phyloP scores from a whole-genome alignment of 805 yeast genomes.

The Yamadazyma philogaea region DNA sequence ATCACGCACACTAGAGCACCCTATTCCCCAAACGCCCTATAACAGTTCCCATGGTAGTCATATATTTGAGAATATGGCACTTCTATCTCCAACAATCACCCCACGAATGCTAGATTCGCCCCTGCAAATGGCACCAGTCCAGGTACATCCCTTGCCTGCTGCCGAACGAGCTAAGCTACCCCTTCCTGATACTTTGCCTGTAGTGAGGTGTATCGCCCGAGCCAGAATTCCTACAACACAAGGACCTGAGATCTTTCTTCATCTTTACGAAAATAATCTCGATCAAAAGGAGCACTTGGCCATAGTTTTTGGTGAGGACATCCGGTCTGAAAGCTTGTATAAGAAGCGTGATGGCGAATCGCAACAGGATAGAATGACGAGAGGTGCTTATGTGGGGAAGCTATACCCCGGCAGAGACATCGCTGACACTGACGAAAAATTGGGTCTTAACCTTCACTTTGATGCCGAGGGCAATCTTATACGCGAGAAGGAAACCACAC shows the following conservation, averaged over 20 bases:
- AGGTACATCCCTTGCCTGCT: conserved; percentile 18
- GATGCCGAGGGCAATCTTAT: conserved; percentile 30
- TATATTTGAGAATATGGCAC: conserved; percentile 20
- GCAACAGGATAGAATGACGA: conserved; percentile 92
- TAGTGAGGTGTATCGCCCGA: conserved; percentile 83
- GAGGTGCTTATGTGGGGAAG: conserved; percentile 95
- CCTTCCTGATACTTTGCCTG: conserved; percentile 60
- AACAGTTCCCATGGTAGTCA: neutral
- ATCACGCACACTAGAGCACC: neutral
- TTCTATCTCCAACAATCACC: conserved; percentile 23
- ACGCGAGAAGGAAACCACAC: conserved; percentile 25
- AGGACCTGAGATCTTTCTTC: conserved; percentile 92
- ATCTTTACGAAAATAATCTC: conserved; percentile 77
- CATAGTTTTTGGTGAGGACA: conserved; percentile 91
- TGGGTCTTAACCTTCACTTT: conserved; percentile 27
- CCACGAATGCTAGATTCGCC: conserved; percentile 16
- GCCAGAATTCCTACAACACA: conserved; percentile 96
- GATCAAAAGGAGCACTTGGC: conserved; percentile 96
- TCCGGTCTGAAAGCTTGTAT: conserved; percentile 74
- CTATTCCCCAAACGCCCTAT: neutral
- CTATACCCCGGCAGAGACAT: conserved; percentile 78
- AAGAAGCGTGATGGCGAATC: conserved; percentile 63
- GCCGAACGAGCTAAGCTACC: conserved; percentile 30
- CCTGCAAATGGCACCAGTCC: conserved; percentile 4
- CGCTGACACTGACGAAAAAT: conserved; percentile 56